Evolutionary conservation across 192 early-diverging fungal genomes (phyloP), one percentile per base, ranked within the genome.

Genomic region (Coemansia sp.): DNA sequence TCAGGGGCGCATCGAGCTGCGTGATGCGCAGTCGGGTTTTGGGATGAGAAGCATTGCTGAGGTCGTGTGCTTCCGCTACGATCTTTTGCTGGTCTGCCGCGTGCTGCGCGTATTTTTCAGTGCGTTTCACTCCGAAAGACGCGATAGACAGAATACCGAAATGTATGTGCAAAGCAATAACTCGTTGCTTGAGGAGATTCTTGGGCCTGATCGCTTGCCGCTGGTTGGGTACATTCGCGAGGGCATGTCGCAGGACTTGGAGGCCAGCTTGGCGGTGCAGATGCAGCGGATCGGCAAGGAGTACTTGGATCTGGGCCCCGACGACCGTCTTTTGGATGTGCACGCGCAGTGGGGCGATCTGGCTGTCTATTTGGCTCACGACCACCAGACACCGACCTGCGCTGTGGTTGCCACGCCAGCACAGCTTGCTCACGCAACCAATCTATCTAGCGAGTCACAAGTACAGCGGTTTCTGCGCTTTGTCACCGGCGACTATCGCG

Each of bases 261-360:
- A 77, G 58, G 37, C 58, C 11, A 57, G 68, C 3, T 57, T 77
- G 61, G 55, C 41, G 19, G 56, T 74, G 8, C 78, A 80, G 67
- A 73, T 80, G 63, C 69, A 73, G 37, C 72, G 83, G 6, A 41
- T 84, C 6, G 74, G 66, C 62, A 66, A 63, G 15, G 77, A 84
- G 49, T 77, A 80, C 45, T 63, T 84, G 58, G 78, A 80, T 57
- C 69, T 84, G 61, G 70, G 69, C 18, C 63, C 74, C 12, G 72
- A 80, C 26, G 83, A 84, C 47, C 77, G 78, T 8, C 59, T 84
- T 46, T 68, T 84, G 11, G 78, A 80, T 36, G 49, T 76, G 42
- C 69, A 71, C 42, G 69, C 74, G 40, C 74, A 75, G 46, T 84
- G 83, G 83, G 83, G 83, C 39, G 78, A 80, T 39, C n/a, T 84